Percentiles rank a stretch among this genome's conserved stretches.
These are phyloP conservation scores for Phytophthora litchii DNA, from an alignment of 352 stramenopile species.

Conservation along the genomic window DNA sequence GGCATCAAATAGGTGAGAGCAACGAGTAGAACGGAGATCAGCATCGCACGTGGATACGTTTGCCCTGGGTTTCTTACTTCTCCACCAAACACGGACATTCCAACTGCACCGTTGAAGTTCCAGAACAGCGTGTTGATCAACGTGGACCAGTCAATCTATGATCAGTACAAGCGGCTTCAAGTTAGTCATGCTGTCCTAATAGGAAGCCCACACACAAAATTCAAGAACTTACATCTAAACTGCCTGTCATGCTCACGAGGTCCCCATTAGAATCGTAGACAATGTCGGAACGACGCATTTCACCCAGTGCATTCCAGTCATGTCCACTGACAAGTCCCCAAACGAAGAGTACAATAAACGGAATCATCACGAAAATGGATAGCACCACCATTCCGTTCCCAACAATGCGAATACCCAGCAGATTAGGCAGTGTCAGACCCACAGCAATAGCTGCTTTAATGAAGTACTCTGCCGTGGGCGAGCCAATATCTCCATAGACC, in stretches of 20 bases:
- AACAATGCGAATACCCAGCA: conserved; percentile 82
- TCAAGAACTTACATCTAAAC: conserved; percentile 22
- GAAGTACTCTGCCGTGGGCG: conserved; percentile 42
- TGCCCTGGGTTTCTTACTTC: conserved; percentile 84
- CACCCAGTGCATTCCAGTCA: conserved; percentile 45
- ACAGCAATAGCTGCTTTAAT: conserved; percentile 55
- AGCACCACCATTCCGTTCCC: conserved; percentile 80
- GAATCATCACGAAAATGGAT: conserved; percentile 89
- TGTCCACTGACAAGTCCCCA: conserved; percentile 40
- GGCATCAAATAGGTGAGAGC: conserved; percentile 89
- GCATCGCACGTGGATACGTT: conserved; percentile 87
- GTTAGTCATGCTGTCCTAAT: conserved; percentile 5
- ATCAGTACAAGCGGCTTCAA: background rate
- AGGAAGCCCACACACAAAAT: background rate
- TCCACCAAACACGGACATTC: conserved; percentile 86
- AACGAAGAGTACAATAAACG: conserved; percentile 85
- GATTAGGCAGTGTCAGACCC: conserved; percentile 47
- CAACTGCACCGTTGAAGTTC: conserved; percentile 95
- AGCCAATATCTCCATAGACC: conserved; percentile 45
- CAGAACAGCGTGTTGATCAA: conserved; percentile 97
- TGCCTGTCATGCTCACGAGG: conserved; percentile 45
- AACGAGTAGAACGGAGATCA: conserved; percentile 82
- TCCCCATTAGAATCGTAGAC: conserved; percentile 39
- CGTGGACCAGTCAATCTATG: conserved; percentile 47
- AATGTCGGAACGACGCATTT: conserved; percentile 46